Evolutionary conservation across 768 basidiomycete genomes (phyloP).

Genomic region (Calocera viscosa): DNA sequence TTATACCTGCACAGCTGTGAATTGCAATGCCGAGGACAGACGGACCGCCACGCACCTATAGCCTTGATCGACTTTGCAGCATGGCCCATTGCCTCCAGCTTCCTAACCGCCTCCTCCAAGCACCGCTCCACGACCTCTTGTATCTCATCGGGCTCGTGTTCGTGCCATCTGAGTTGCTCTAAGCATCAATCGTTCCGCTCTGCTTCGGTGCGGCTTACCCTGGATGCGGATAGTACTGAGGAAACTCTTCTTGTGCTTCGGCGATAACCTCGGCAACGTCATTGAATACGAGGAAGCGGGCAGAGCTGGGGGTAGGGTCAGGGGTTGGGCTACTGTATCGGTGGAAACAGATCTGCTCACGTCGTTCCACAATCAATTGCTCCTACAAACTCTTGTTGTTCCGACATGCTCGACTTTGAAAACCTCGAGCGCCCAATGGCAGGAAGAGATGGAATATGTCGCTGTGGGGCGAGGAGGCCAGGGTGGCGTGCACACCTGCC

Average conservation of each 20-base stretch:
- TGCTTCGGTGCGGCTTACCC: constrained; percentile 39
- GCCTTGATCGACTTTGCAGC: constrained; percentile 71
- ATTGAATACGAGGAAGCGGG: constrained; percentile 86
- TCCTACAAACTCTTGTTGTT: constrained; percentile 59
- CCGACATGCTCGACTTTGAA: constrained; percentile 1
- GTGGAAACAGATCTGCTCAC: constrained; percentile 36
- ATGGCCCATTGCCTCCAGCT: constrained; percentile 67
- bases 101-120: constrained; percentile 56
- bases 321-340: neutral
- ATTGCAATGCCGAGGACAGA: constrained; percentile 12
- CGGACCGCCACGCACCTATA: constrained; percentile 52
- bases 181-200: neutral
- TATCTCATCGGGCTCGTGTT: constrained; percentile 81
- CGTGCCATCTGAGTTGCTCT: constrained; percentile 62
- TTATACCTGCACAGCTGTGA: constrained; percentile 51
- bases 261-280: constrained; percentile 74
- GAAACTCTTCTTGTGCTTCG: constrained; percentile 83
- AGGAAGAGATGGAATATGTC: neutral
- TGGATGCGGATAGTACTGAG: constrained; percentile 83
- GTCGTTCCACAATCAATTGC: constrained; percentile 93
- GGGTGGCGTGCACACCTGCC: neutral
- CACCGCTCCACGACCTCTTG: constrained; percentile 60
- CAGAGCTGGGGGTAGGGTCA: constrained; percentile 42
- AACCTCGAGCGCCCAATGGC: neutral
- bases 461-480: neutral